Evolutionary conservation across 495 filamentous ascomycete species (phyloP), one percentile per base, ranked within the genome.

Genomic region (Aspergillus haitiensis): DNA sequence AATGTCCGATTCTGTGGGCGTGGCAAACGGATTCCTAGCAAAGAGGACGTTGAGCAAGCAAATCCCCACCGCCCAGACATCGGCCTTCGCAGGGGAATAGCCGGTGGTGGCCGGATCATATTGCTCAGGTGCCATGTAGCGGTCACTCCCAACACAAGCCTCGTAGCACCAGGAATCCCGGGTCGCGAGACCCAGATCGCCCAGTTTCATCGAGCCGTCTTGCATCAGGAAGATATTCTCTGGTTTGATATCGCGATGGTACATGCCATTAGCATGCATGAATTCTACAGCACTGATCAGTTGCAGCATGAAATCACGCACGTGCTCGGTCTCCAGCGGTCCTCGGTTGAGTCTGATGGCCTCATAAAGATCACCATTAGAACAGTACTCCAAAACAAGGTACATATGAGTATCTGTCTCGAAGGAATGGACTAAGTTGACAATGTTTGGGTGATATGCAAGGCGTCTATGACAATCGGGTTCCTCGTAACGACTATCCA

Each of bases 51-150:
- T 98, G 66, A 98, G 81, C 56, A 98, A 77, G 70, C 93, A 97
- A 73, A 98, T 90, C 49, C 94, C 94, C 66, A 98, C 86, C 49
- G 92, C 91, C 94, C 94, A 98, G 63, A 96, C 86, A 72, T 98
- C 94, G 16, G 95, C 94, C 74, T 95, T 84, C 52, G 90, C 91
- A 34, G 94, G 92, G 45, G 91, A 93, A 77, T 98, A 98, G 63
- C 94, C 94, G 50, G 79, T 82, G 58, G 86, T 86, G 65, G 85
- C 78, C 21, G 93, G 89, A 64, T 98, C 93, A 64, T 92, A 98
- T 67, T 98, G 94, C 73, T 98, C 94, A 15, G 94, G 94, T 51
- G 94, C 92, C 94, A 98, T 98, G 76, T 98, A 98, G 35, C 94
- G 90, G 66, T 98, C 95, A 72, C 93, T 97, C 53, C 94, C 94